Evolutionary conservation across 352 stramenopile species (phyloP).

Genomic region (Pythium insidiosum): DNA sequence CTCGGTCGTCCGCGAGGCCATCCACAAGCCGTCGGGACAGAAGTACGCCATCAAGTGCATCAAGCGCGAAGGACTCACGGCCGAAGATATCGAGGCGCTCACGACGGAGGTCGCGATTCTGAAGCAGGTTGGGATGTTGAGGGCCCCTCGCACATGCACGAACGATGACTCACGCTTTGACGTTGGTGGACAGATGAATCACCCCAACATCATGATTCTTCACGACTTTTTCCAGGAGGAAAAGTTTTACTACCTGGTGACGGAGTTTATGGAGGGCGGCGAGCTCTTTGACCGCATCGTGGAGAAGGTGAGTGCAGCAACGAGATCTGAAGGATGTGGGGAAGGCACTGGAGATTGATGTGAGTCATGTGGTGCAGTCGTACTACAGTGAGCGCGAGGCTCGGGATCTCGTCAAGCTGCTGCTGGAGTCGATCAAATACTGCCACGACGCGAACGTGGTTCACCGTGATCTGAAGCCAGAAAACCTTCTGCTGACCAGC

Average conservation of each 20-base stretch:
- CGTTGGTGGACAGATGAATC: slow-evolving; percentile 60
- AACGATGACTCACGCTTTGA: neutral
- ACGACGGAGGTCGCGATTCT: slow-evolving; percentile 82
- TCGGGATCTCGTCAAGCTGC: slow-evolving; percentile 74
- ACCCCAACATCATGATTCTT: slow-evolving; percentile 90
- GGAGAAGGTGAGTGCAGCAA: slow-evolving; percentile 45
- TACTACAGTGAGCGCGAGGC: slow-evolving; percentile 89
- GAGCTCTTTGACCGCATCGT: slow-evolving; percentile 85
- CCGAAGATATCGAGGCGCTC: slow-evolving; percentile 81
- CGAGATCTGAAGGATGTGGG: neutral
- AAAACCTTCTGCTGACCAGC: slow-evolving; percentile 76
- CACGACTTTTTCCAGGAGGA: slow-evolving; percentile 92
- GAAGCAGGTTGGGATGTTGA: slow-evolving; percentile 74
- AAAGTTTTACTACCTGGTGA: slow-evolving; percentile 97
- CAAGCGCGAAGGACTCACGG: slow-evolving; percentile 80
- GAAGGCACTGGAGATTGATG: neutral
- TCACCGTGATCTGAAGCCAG: slow-evolving; percentile 79
- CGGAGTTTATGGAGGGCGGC: slow-evolving; percentile 94
- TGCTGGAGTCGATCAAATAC: slow-evolving; percentile 86
- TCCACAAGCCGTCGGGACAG: slow-evolving; percentile 75
- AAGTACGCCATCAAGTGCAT: slow-evolving; percentile 91
- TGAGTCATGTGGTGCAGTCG: slow-evolving; percentile 30
- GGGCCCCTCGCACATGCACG: too few relatives aligned
- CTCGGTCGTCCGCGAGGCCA: slow-evolving; percentile 80
- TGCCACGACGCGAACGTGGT: slow-evolving; percentile 83